Conservation (phyloP, 306 rosid genomes). For the Vigna mungo region DNA sequence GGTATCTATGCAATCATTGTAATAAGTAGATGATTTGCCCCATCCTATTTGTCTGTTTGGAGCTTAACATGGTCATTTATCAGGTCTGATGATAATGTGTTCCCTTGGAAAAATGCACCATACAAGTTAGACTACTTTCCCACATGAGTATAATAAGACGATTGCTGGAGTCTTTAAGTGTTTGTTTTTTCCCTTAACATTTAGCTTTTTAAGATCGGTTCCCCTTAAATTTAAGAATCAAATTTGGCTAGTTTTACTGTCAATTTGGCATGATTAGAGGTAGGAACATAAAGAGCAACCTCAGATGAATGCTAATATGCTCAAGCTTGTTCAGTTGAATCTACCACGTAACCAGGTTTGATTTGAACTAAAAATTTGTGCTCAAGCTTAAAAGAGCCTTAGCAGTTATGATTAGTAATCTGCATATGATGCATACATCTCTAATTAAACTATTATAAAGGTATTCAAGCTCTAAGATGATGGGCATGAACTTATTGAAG, state of each 20-base stretch:
- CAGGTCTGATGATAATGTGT: neutral
- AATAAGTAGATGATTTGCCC: neutral
- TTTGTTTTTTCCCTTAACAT: too few relatives aligned
- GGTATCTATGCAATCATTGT: conserved; percentile 7
- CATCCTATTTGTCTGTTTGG: conserved; percentile 8
- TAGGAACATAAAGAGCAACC: conserved; percentile 1
- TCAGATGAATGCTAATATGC: neutral
- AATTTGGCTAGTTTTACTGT: neutral
- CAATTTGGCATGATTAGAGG: conserved; percentile 4
- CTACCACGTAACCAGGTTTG: neutral
- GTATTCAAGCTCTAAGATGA: neutral
- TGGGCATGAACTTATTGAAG: neutral
- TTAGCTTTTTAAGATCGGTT: too few relatives aligned
- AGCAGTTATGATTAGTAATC: neutral
- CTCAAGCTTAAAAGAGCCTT: neutral
- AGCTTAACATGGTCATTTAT: neutral
- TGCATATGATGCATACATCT: neutral
- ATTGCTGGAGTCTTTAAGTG: too few relatives aligned
- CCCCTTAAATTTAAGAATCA: neutral
- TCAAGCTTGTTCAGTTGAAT: conserved; percentile 8
- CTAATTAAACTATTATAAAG: neutral
- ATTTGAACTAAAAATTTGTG: conserved; percentile 14
- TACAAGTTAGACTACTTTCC: neutral
- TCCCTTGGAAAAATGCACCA: neutral
- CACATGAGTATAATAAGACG: too few relatives aligned